Evolutionary conservation across 306 rosid genomes (phyloP), one percentile per base, ranked within the genome.

Genomic region (Purshia tridentata): DNA sequence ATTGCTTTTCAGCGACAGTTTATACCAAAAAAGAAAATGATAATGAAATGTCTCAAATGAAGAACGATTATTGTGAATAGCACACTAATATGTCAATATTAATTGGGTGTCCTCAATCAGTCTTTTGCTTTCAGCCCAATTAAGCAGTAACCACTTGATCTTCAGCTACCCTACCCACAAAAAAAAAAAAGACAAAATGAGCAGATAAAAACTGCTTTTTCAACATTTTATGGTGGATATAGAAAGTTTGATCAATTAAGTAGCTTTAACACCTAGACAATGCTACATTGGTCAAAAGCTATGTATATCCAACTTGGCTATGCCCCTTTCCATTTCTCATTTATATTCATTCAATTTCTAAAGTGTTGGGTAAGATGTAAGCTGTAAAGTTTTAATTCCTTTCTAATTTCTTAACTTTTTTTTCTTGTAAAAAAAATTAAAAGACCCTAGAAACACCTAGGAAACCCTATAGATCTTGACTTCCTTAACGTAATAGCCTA

Each of bases 221-320:
- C 49, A 2, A 16, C 39, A 5, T 41, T 50, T 70, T 57, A 37
- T 18, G 57, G 20, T 40, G 71, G 70, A 69, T 61, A 69, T 61
- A 69, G 39, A 69, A 23, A 44, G 75, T 12, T 20, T 14, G 45
- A 67, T 53, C 49, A 54, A 49, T 49, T 37, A 29, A 15, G 42
- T 18, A 22, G 70, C 69, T 59, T 41, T 63, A 39, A 51, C 75
- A 62, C 62, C 52, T 40, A 40, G 75, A 71, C 65, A 48, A 60
- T 35, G 75, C 65, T 45, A 23, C 46, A 22, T 56, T 40, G 8
- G 45, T 35, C 48, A 22, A 62, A 73, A 37, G 45, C 44, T 13
- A 39, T 10, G 6, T 5, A 15, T 15, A 15, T 15, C 46, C 65
- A 22, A 71, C 44, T 56, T 56, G 65, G 51, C 19, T 29, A 10